A percentile compares a stretch with the other conserved stretches of the same genome.
Conservation (phyloP, 2,329 filamentous ascomycete species). For the Anthostomella pinea region DNA sequence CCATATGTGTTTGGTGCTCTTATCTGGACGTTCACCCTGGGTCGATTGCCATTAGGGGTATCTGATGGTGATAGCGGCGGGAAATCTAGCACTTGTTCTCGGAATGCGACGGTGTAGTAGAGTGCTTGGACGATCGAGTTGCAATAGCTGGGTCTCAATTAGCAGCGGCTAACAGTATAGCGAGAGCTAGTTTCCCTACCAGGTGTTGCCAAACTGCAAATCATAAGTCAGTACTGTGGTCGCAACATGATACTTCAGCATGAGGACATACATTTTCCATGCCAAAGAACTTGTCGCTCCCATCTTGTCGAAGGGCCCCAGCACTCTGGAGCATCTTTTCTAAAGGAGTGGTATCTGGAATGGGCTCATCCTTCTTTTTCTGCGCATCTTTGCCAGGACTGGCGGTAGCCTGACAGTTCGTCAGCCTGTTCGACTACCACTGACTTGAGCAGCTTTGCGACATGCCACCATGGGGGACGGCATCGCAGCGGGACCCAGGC, state of each 20-base stretch:
- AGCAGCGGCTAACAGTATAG: conserved; percentile 20
- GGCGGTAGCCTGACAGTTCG: conserved; percentile 40
- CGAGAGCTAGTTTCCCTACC: conserved; percentile 53
- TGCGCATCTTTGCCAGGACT: conserved; percentile 45
- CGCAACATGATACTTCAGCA: conserved; percentile 7
- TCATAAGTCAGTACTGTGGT: conserved; percentile 34
- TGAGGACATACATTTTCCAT: conserved; percentile 78
- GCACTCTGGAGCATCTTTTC: conserved; percentile 78
- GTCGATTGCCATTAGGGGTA: conserved; percentile 58
- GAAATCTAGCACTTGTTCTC: conserved; percentile 91
- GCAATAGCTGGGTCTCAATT: conserved; percentile 68
- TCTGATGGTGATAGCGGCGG: conserved; percentile 70
- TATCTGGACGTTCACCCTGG: conserved; percentile 60
- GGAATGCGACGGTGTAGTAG: conserved; percentile 92
- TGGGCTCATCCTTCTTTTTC: conserved; percentile 56
- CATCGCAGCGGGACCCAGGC: conserved; percentile 3
- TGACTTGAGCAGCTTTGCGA: background rate
- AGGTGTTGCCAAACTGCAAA: conserved; percentile 89
- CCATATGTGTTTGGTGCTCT: conserved; percentile 53
- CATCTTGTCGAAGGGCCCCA: conserved; percentile 77
- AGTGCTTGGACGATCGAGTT: conserved; percentile 98
- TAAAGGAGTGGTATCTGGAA: conserved; percentile 59
- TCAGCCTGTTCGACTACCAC: conserved; percentile 21
- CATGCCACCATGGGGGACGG: conserved; percentile 2
- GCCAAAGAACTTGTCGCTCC: conserved; percentile 97